A percentile compares a stretch with the other conserved stretches of the same genome.
Evolutionary conservation across 129 eudicot genomes (phyloP).

Genomic region (Mikania micrantha): DNA sequence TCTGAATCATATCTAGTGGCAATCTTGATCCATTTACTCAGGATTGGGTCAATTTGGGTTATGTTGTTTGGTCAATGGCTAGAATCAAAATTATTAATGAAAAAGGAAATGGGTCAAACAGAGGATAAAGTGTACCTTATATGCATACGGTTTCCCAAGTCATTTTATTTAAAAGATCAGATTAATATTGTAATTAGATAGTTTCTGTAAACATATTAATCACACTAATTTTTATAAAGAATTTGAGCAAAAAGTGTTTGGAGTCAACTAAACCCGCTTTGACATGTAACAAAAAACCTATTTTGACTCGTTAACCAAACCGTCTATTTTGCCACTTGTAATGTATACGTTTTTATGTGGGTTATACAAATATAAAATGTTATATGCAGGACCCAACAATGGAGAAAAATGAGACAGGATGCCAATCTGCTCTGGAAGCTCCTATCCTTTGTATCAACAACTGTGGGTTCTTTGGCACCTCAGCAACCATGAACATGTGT

Average conservation of each 20-base stretch:
- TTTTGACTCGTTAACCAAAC: background rate
- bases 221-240: background rate
- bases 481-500: conserved; percentile 79
- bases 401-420: conserved; percentile 68
- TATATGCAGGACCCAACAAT: conserved; percentile 37
- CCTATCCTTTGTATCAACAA: conserved; percentile 55
- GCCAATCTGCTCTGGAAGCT: conserved; percentile 62
- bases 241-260: background rate
- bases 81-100: background rate
- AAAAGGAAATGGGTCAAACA: background rate
- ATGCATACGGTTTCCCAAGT: background rate
- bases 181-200: background rate
- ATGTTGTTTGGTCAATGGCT: background rate
- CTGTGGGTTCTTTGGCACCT: conserved; percentile 73
- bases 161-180: background rate
- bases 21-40: background rate
- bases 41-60: background rate
- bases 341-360: background rate
- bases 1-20: background rate
- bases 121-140: background rate
- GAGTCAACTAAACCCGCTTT: background rate
- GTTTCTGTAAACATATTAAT: background rate
- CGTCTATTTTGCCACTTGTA: background rate
- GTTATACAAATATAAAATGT: background rate
- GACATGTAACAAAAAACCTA: background rate